Evolutionary conservation across 2,329 filamentous ascomycete species (phyloP), one percentile per base, ranked within the genome.

Genomic region (Cytospora paraplurivora): DNA sequence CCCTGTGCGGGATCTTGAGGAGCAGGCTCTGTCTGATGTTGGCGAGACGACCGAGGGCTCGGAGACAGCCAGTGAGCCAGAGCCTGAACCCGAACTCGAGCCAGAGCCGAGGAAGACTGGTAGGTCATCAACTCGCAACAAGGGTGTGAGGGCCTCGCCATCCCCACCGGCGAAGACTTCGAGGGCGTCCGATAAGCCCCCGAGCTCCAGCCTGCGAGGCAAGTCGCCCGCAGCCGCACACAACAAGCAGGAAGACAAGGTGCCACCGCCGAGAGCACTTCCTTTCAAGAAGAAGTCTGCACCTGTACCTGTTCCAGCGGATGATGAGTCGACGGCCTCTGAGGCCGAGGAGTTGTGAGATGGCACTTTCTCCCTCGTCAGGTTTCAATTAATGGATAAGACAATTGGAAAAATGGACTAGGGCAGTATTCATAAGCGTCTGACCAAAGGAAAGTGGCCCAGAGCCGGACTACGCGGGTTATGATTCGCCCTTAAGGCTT

Each of bases 301-400:
- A 15, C 60, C 61, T 33, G 49, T 21, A 7, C 54, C 51, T 33
- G 57, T 63, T 35, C 53, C 56, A 35, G 58, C 19, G 21, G 61
- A 63, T 11, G 62, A 63, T 19, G 61, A 63, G 41, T 50, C 47
- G 47, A 66, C 64, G 49, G 64, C 61, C 11, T 66, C 64, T 7
- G 64, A 66, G 41, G 59, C 37, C 35, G 49, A 8, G 17, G 53
- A 44, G 21, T 7, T 49, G 38, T 60, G 17, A 13, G 11, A 27
- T 11, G 13, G 38, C 37, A 15, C 3, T 47, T 10, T 47, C 12
- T 37, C 35, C n/a, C 44, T 21, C 10, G n/a, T 12, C 8, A 21
- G 4, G 44, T 10, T 12, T 12, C 17, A 8, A 12, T 1, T 11
- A 7, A 21, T 21, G 44, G 8, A 11, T 21, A 47, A 7, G 44